Percentiles rank a stretch among this genome's conserved stretches.
These are phyloP conservation scores for Ceratocystis albifundus DNA, from an alignment of 2,329 filamentous ascomycete genomes.

Conservation along the genomic window DNA sequence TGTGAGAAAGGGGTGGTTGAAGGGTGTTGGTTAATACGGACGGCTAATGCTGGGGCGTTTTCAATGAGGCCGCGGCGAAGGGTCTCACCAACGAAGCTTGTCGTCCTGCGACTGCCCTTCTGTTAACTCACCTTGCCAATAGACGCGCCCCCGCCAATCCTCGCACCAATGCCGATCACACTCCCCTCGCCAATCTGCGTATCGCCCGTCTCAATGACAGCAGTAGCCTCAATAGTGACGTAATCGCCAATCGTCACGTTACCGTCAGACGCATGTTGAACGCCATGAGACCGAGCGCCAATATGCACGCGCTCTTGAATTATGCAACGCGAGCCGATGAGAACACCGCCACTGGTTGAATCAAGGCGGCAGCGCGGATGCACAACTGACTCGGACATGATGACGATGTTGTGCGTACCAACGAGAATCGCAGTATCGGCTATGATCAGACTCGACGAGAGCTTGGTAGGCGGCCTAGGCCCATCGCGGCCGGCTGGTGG, in stretches of 20 bases:
- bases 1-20: conserved; percentile 29
- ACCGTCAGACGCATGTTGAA: conserved; percentile 28
- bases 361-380: conserved; percentile 76
- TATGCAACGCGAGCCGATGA: conserved; percentile 69
- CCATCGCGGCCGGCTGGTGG: conserved; percentile 41
- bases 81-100: too few relatives aligned
- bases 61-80: too few relatives aligned
- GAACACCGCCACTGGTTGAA: conserved; percentile 65
- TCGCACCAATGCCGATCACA: conserved; percentile 47
- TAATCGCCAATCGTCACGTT: conserved; percentile 51
- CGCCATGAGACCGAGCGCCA: conserved; percentile 33
- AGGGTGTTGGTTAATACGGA: background rate
- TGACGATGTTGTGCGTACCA: conserved; percentile 66
- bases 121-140: conserved; percentile 47
- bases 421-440: conserved; percentile 51
- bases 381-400: conserved; percentile 68
- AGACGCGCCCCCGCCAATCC: conserved; percentile 47
- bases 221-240: conserved; percentile 49
- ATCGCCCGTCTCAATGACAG: conserved; percentile 50
- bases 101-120: background rate
- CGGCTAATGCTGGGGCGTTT: background rate
- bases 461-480: conserved; percentile 50
- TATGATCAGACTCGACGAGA: conserved; percentile 49
- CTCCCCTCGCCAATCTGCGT: conserved; percentile 51
- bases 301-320: conserved; percentile 58